Conservation (phyloP, 2,329 filamentous ascomycete species). For the Pestalotiopsis sp. region DNA sequence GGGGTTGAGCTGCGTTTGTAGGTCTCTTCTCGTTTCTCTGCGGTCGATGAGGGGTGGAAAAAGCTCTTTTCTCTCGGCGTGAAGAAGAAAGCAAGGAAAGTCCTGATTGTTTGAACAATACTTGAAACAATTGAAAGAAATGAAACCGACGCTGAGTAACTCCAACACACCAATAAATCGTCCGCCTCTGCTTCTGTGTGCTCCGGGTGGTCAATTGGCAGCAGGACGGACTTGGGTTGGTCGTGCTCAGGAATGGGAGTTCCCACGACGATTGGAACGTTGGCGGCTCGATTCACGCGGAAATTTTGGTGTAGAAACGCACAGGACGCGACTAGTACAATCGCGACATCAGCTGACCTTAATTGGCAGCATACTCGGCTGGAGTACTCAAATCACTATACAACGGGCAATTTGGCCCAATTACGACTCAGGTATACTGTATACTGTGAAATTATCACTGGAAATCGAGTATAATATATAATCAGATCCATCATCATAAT, state of each 20-base stretch:
- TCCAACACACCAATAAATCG: background rate
- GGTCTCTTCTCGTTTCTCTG: background rate
- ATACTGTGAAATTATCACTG: no score
- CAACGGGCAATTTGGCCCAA: no score
- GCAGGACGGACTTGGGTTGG: background rate
- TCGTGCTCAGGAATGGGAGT: background rate
- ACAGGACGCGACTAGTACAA: conserved; percentile 3
- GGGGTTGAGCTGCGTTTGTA: background rate
- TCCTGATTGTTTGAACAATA: background rate
- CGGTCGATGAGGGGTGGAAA: background rate
- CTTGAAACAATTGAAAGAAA: background rate
- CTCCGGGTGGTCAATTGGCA: background rate
- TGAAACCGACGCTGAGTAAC: background rate
- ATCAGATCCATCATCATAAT: background rate
- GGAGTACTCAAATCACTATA: no score
- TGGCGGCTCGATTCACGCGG: background rate
- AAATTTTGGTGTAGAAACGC: conserved; percentile 9
- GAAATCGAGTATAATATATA: no score
- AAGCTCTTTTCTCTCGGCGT: background rate
- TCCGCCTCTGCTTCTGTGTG: background rate
- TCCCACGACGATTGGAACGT: background rate
- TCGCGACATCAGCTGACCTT: conserved; percentile 11
- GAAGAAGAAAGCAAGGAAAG: background rate
- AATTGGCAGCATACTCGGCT: background rate
- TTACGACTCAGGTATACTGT: no score